Percentiles rank a stretch among this genome's conserved stretches.
phyloP scores from a whole-genome alignment of 2,329 filamentous ascomycete species.

The Neodidymelliopsis sp. region DNA sequence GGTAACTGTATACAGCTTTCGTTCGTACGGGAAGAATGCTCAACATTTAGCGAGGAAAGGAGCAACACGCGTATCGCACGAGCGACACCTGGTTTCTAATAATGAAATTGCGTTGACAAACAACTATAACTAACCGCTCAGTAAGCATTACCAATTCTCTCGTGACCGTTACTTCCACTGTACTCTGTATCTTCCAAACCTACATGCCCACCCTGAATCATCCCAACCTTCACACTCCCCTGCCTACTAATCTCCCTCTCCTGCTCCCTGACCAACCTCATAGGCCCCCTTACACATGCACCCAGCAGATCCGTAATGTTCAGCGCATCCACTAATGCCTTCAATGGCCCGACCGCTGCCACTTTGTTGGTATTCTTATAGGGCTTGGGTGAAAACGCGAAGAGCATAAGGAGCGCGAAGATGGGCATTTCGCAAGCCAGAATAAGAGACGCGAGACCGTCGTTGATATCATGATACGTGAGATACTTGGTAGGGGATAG shows the following conservation, averaged over 20 bases:
- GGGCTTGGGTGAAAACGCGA: conserved; percentile 35
- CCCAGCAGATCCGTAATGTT: conserved; percentile 39
- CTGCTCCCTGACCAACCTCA: conserved; percentile 41
- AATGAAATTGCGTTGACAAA: too few species aligned
- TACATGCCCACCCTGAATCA: neutral
- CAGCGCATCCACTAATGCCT: conserved; percentile 36
- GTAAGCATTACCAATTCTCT: too few species aligned
- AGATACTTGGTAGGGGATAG: conserved; percentile 38
- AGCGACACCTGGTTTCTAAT: too few species aligned
- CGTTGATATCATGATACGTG: conserved; percentile 40
- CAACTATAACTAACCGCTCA: too few species aligned
- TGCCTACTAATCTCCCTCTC: conserved; percentile 27
- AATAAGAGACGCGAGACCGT: conserved; percentile 36
- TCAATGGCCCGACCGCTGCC: conserved; percentile 24
- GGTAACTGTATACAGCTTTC: too few species aligned
- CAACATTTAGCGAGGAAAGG: too few species aligned
- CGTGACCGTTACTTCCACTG: too few species aligned
- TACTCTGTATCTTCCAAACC: neutral
- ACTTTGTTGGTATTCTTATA: conserved; percentile 26
- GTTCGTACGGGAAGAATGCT: too few species aligned
- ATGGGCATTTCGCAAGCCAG: conserved; percentile 44
- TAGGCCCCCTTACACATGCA: conserved; percentile 39
- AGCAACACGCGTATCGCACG: too few species aligned
- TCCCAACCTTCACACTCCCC: conserved; percentile 3
- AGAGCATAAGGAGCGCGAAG: conserved; percentile 37